A percentile compares a stretch with the other conserved stretches of the same genome.
phyloP scores from a whole-genome alignment of 805 yeast genomes.

The Hyphopichia homilentoma region DNA sequence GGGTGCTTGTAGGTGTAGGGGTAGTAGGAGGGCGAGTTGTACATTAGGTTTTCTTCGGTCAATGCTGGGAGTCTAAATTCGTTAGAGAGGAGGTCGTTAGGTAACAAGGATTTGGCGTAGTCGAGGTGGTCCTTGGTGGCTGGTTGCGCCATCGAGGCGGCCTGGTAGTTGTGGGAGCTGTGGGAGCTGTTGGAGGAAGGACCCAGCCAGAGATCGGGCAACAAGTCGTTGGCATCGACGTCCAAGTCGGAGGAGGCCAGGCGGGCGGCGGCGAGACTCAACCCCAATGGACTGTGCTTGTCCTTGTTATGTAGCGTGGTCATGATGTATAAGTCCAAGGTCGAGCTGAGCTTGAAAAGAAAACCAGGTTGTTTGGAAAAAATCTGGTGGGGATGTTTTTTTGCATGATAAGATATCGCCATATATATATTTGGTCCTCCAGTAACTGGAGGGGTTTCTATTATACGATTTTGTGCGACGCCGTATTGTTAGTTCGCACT shows the following conservation, averaged over 20 bases:
- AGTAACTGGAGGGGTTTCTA: no score
- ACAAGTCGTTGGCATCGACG: conserved; percentile 9
- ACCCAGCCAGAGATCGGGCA: conserved; percentile 15
- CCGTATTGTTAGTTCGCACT: no score
- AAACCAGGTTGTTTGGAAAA: no score
- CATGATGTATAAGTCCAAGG: no score
- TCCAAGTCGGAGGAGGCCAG: conserved; percentile 1
- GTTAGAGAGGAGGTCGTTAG: conserved; percentile 15
- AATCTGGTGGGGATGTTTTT: no score
- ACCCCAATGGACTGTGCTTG: neutral
- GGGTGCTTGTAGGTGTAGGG: neutral
- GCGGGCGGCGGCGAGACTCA: neutral
- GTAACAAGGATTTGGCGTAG: conserved; percentile 19
- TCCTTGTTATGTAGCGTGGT: neutral
- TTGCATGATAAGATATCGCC: no score
- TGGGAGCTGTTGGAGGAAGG: conserved; percentile 12
- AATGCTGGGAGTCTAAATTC: conserved; percentile 16
- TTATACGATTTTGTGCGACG: no score
- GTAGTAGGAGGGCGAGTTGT: neutral
- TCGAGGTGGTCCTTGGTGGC: conserved; percentile 10
- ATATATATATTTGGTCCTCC: no score
- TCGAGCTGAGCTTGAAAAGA: no score
- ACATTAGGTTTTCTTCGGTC: conserved; percentile 36
- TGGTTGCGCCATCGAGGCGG: conserved; percentile 6
- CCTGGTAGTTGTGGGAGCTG: conserved; percentile 5